A percentile compares a stretch with the other conserved stretches of the same genome.
phyloP scores from a whole-genome alignment of 441 rosid genomes.

The Arabidopsis lyrata region DNA sequence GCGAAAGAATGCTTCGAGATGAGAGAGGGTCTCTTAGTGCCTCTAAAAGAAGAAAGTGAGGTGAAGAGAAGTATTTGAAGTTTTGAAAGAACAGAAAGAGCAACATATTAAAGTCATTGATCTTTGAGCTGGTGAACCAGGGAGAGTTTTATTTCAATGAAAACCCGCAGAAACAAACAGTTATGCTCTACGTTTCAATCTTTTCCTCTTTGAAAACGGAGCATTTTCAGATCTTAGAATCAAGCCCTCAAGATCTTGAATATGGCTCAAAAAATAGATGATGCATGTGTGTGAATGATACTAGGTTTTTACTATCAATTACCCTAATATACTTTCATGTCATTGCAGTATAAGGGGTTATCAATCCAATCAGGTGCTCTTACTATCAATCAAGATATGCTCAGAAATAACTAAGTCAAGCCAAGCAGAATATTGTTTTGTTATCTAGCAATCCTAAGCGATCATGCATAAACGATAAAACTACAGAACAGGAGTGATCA shows the following conservation, averaged over 20 bases:
- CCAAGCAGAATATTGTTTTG: no score
- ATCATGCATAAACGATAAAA: no score
- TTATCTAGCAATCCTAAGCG: no score
- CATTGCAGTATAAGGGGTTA: no score
- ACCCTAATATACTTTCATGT: no score
- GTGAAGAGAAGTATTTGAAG: not conserved
- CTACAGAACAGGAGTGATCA: no score
- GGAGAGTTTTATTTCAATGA: not conserved
- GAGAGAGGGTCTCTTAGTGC: not conserved
- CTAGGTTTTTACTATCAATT: no score
- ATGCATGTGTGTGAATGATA: not conserved
- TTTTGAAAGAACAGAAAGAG: not conserved
- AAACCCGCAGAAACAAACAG: not conserved
- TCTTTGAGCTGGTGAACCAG: not conserved
- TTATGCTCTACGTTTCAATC: not conserved
- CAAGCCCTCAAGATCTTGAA: constrained; percentile 2
- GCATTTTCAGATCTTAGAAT: not conserved
- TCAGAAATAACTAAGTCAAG: no score
- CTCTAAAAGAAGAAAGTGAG: not conserved
- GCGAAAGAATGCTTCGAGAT: not conserved
- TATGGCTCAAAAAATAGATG: not conserved
- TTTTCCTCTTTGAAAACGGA: not conserved
- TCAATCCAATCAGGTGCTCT: no score
- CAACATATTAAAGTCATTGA: not conserved
- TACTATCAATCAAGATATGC: no score